These are phyloP conservation scores for Tricholoma sp. DNA, from an alignment of 768 basidiomycete species.

Conservation along the genomic window DNA sequence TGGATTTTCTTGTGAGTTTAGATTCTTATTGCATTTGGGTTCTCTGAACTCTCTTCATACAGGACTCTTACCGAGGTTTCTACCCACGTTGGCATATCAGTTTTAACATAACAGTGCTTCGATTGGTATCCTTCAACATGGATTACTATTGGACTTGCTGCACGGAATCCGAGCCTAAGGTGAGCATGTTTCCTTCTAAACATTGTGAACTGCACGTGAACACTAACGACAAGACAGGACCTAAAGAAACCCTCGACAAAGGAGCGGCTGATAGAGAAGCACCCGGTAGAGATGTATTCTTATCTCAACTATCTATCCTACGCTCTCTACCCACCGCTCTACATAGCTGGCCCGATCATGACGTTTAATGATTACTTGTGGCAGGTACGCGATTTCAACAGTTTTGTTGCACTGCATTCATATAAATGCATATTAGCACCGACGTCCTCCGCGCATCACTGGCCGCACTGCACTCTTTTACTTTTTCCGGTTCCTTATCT, in stretches of 20 bases:
- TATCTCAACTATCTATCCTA: constrained; percentile 78
- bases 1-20: constrained; percentile 60
- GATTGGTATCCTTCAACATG: constrained; percentile 89
- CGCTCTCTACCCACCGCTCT: constrained; percentile 87
- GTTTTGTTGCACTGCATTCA: neutral
- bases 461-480: constrained; percentile 45
- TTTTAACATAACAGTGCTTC: constrained; percentile 96
- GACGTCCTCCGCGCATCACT: constrained; percentile 47
- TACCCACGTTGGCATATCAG: constrained; percentile 90
- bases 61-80: constrained; percentile 69
- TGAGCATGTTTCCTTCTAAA: constrained; percentile 24
- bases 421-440: constrained; percentile 38
- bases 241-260: constrained; percentile 41
- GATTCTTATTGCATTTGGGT: neutral
- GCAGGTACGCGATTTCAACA: constrained; percentile 48
- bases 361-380: constrained; percentile 94
- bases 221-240: constrained; percentile 7
- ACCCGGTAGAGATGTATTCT: constrained; percentile 56
- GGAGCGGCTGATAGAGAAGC: constrained; percentile 51
- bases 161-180: constrained; percentile 34
- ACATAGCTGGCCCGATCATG: constrained; percentile 94
- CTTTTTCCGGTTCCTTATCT: constrained; percentile 62
- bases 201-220: constrained; percentile 15
- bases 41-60: constrained; percentile 1
- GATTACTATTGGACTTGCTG: constrained; percentile 85